A percentile compares a stretch with the other conserved stretches of the same genome.
Conservation (phyloP, 1,284 basidiomycete genomes). For the Meira nashicola region DNA sequence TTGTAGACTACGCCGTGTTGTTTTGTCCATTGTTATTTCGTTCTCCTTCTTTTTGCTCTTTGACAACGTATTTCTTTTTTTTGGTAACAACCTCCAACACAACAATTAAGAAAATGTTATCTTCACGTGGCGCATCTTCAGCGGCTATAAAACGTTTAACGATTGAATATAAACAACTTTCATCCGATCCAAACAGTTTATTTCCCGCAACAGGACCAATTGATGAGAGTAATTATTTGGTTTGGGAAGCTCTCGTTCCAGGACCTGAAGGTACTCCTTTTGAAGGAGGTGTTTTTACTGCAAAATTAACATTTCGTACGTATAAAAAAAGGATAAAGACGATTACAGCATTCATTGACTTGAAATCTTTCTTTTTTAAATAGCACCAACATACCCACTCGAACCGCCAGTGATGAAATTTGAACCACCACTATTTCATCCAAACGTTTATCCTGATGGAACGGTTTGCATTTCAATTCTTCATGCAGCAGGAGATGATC, state of each 20-base stretch:
- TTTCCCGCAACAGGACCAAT: constrained; percentile 65
- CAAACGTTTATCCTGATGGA: constrained; percentile 92
- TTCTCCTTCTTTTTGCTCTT: too few relatives aligned
- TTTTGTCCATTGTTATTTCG: too few relatives aligned
- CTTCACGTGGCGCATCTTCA: constrained; percentile 11
- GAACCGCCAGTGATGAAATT: constrained; percentile 71
- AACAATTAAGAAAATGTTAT: constrained; percentile 10
- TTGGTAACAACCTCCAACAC: too few relatives aligned
- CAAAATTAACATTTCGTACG: constrained; percentile 82
- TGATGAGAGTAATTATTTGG: constrained; percentile 91
- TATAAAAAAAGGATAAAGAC: constrained; percentile 26
- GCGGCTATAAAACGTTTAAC: constrained; percentile 51
- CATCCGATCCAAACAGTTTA: constrained; percentile 46
- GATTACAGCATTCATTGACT: background rate
- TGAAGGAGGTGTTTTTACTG: constrained; percentile 93
- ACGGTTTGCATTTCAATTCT: constrained; percentile 97
- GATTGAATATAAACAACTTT: constrained; percentile 53
- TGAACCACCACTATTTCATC: constrained; percentile 92
- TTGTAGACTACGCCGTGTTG: too few relatives aligned
- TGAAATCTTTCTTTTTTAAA: background rate
- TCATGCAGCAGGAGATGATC: constrained; percentile 90
- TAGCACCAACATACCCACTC: constrained; percentile 48
- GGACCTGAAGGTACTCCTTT: constrained; percentile 98
- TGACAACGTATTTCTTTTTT: too few relatives aligned
- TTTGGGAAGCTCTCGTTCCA: constrained; percentile 94